A percentile compares a stretch with the other conserved stretches of the same genome.
phyloP scores from a whole-genome alignment of 352 stramenopile species.

The Globisporangium ultimum region DNA sequence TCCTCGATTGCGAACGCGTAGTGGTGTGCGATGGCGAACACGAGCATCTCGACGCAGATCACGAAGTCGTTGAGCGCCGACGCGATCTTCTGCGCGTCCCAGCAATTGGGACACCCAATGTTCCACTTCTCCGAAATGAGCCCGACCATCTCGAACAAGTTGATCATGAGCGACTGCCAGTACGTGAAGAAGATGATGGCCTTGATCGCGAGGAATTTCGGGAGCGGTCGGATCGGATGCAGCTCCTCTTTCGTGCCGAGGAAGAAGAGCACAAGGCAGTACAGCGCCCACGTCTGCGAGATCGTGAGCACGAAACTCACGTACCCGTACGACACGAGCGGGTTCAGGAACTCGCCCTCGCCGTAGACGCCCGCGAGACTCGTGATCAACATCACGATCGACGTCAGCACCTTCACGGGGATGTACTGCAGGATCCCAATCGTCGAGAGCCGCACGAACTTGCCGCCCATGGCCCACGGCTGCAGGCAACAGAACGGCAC shows the following conservation, averaged over 20 bases:
- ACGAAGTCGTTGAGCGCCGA: slow-evolving; percentile 93
- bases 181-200: slow-evolving; percentile 95
- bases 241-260: slow-evolving; percentile 89
- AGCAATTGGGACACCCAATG: slow-evolving; percentile 83
- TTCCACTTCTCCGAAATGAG: slow-evolving; percentile 84
- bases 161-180: slow-evolving; percentile 93
- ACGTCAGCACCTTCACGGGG: slow-evolving; percentile 85
- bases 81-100: slow-evolving; percentile 81
- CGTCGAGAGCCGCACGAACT: slow-evolving; percentile 92
- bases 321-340: slow-evolving; percentile 83
- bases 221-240: slow-evolving; percentile 83
- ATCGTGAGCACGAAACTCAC: slow-evolving; percentile 88
- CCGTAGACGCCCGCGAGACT: slow-evolving; percentile 85
- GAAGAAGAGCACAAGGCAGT: slow-evolving; percentile 94
- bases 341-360: slow-evolving; percentile 86
- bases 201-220: slow-evolving; percentile 95
- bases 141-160: slow-evolving; percentile 81
- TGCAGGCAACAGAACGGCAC: slow-evolving; percentile 86
- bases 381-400: slow-evolving; percentile 85
- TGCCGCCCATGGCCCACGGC: slow-evolving; percentile 90
- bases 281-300: slow-evolving; percentile 92
- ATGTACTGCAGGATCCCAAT: slow-evolving; percentile 94
- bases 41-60: slow-evolving; percentile 95
- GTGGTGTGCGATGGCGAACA: slow-evolving; percentile 90
- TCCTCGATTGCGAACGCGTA: slow-evolving; percentile 92